Evolutionary conservation across 1,284 basidiomycete genomes (phyloP).

Genomic region (Apiotrichum porosum): DNA sequence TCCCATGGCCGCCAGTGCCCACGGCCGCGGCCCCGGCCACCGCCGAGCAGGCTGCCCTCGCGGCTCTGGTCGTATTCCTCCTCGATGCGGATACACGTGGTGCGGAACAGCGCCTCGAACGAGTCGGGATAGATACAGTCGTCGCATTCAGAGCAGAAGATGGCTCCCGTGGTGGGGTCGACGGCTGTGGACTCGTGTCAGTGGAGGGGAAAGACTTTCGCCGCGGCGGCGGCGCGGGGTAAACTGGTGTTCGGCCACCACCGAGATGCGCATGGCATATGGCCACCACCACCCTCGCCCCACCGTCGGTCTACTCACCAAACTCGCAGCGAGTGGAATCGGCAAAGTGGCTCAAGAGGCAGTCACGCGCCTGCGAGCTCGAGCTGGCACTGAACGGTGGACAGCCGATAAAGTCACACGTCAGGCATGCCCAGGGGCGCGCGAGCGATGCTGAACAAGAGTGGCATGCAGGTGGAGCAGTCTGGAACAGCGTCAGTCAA

Average conservation of each 20-base stretch:
- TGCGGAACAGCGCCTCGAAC: slow-evolving; percentile 50
- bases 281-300: too few species aligned
- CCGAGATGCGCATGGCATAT: too few species aligned
- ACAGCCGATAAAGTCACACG: slow-evolving; percentile 71
- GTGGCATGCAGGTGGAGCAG: slow-evolving; percentile 58
- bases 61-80: slow-evolving; percentile 55
- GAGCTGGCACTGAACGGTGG: slow-evolving; percentile 50
- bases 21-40: slow-evolving; percentile 39
- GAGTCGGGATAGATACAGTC: slow-evolving; percentile 57
- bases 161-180: slow-evolving; percentile 57
- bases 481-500: slow-evolving; percentile 23
- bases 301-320: too few species aligned
- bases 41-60: slow-evolving; percentile 53
- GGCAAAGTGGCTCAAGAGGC: slow-evolving; percentile 29
- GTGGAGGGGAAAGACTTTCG: too few species aligned
- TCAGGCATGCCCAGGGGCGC: slow-evolving; percentile 71
- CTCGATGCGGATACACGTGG: slow-evolving; percentile 52
- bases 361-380: slow-evolving; percentile 53
- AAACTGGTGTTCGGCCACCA: too few species aligned
- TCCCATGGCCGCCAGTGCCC: slow-evolving; percentile 33
- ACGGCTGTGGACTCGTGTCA: slow-evolving; percentile 55
- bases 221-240: too few species aligned
- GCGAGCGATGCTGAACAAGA: slow-evolving; percentile 59
- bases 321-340: slow-evolving; percentile 54
- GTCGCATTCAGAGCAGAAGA: slow-evolving; percentile 59